A percentile compares a stretch with the other conserved stretches of the same genome.
These are phyloP conservation scores for Candida argentea DNA, from an alignment of 805 yeast genomes.

Conservation along the genomic window DNA sequence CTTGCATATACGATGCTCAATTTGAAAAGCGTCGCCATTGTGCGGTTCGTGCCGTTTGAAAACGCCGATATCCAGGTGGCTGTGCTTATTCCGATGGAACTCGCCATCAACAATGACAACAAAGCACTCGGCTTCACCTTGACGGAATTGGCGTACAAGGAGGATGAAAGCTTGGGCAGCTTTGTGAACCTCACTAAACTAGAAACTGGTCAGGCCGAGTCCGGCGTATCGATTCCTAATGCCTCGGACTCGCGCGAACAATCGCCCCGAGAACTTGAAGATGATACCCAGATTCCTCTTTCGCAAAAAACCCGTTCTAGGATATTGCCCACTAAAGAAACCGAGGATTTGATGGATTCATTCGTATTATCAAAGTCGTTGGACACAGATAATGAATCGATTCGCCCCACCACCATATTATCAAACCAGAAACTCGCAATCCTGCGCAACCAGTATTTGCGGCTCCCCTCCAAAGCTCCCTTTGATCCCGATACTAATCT, in stretches of 20 bases:
- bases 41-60: constrained; percentile 47
- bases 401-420: constrained; percentile 2
- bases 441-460: constrained; percentile 8
- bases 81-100: constrained; percentile 39
- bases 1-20: constrained; percentile 45
- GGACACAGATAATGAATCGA: constrained; percentile 5
- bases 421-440: constrained; percentile 10
- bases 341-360: constrained; percentile 20
- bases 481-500: constrained; percentile 9
- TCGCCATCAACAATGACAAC: constrained; percentile 2
- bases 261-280: constrained; percentile 1
- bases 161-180: constrained; percentile 58
- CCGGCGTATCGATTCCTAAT: too few relatives aligned
- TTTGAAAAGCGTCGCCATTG: constrained; percentile 42
- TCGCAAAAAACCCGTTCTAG: too few relatives aligned
- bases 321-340: constrained; percentile 3
- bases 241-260: too few relatives aligned
- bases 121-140: constrained; percentile 35
- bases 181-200: constrained; percentile 24
- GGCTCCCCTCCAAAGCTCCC: constrained; percentile 7
- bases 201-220: constrained; percentile 4
- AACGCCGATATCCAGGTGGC: constrained; percentile 40
- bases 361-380: constrained; percentile 19
- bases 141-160: constrained; percentile 58
- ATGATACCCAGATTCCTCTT: constrained; percentile 1